Evolutionary conservation across 495 filamentous ascomycete species (phyloP).

Genomic region (Copromyces sp.): DNA sequence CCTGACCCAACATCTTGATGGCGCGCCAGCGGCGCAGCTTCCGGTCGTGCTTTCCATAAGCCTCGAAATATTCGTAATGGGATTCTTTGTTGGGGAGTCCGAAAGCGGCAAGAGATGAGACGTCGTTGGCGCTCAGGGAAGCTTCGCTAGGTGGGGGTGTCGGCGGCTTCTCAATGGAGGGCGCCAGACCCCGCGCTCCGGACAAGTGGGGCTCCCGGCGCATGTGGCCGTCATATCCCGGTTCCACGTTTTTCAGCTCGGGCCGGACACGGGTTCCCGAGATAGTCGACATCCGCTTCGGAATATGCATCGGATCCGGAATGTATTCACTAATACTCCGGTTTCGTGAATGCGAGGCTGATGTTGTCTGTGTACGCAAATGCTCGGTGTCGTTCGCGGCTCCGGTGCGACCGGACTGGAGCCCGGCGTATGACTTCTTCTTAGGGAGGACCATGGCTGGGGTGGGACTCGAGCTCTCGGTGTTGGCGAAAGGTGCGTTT

Average conservation of each 20-base stretch:
- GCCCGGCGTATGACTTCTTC: constrained; percentile 41
- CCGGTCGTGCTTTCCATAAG: constrained; percentile 43
- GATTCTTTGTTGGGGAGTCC: constrained; percentile 26
- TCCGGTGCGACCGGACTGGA: constrained; percentile 23
- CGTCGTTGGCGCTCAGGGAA: constrained; percentile 39
- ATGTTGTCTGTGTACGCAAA: constrained; percentile 11
- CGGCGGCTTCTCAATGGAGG: constrained; percentile 48
- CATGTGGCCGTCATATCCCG: constrained; percentile 38
- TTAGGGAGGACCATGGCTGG: constrained; percentile 39
- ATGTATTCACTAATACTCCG: constrained; percentile 83
- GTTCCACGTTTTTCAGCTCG: constrained; percentile 36
- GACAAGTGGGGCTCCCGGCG: constrained; percentile 77
- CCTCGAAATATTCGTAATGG: constrained; percentile 50
- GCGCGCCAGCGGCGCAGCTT: constrained; percentile 61
- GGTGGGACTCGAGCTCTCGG: constrained; percentile 41
- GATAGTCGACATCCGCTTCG: constrained; percentile 63
- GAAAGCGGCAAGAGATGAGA: constrained; percentile 16
- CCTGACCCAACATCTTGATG: constrained; percentile 73
- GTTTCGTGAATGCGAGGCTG: constrained; percentile 45
- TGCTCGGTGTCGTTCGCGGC: not conserved
- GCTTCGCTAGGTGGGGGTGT: constrained; percentile 60
- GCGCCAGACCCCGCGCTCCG: constrained; percentile 59
- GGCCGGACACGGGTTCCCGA: constrained; percentile 44
- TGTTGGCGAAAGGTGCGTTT: constrained; percentile 34
- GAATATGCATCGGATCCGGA: constrained; percentile 55